Percentiles rank a stretch among this genome's conserved stretches.
Evolutionary conservation across 345 rosid genomes (phyloP).

Genomic region (Boechera stricta): DNA sequence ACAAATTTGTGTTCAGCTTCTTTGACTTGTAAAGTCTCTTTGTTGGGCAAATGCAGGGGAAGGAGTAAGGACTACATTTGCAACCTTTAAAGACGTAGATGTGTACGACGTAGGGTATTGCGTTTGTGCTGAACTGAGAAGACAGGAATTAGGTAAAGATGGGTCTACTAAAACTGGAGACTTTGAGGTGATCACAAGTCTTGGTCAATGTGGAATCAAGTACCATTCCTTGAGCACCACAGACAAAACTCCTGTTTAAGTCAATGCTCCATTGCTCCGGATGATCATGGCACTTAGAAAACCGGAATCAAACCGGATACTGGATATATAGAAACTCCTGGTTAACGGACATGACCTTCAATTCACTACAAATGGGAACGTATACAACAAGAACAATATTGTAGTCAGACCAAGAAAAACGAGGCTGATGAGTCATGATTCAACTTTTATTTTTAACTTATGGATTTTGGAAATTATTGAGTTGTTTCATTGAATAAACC

Average conservation of each 20-base stretch:
- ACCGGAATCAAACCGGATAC: too few species aligned
- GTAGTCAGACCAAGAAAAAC: too few species aligned
- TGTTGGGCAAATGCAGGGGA: constrained; percentile 58
- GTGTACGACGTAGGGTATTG: constrained; percentile 74
- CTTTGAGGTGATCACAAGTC: constrained; percentile 36
- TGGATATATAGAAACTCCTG: too few species aligned
- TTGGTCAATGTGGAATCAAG: constrained; percentile 52
- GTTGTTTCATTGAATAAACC: too few species aligned
- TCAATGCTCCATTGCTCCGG: neutral
- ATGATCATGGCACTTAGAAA: neutral
- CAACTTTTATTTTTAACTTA: too few species aligned
- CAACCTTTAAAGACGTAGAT: constrained; percentile 49
- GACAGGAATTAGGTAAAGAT: constrained; percentile 46
- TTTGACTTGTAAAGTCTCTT: too few species aligned
- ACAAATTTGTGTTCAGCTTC: neutral
- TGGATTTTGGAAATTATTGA: too few species aligned
- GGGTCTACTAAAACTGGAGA: constrained; percentile 52
- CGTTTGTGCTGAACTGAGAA: constrained; percentile 66
- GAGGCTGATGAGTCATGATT: too few species aligned
- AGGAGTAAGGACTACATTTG: constrained; percentile 78
- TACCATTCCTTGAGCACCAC: constrained; percentile 28
- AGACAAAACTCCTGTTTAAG: constrained; percentile 15
- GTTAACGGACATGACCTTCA: too few species aligned
- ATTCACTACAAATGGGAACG: too few species aligned
- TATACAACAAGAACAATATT: too few species aligned